Conservation (phyloP, 495 filamentous ascomycete species). For the Platismatia glauca region DNA sequence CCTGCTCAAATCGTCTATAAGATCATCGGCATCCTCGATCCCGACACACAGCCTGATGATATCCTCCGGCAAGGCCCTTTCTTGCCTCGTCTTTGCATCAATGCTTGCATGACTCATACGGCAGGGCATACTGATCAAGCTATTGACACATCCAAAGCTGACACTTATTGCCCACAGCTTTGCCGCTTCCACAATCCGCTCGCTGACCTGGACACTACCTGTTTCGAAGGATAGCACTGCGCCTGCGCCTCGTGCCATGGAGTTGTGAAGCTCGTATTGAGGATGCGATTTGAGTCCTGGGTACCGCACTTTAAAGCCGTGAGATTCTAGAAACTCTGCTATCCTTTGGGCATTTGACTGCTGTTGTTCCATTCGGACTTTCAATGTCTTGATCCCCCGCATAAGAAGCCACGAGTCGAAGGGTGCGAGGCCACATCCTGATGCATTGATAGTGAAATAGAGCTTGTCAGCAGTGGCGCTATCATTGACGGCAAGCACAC, state of each 20-base stretch:
- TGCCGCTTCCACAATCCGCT: slow-evolving; percentile 89
- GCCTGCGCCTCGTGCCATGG: slow-evolving; percentile 85
- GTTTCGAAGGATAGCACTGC: slow-evolving; percentile 96
- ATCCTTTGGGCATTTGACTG: slow-evolving; percentile 85
- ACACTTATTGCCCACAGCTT: slow-evolving; percentile 91
- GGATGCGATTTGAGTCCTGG: slow-evolving; percentile 89
- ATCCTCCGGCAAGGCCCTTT: slow-evolving; percentile 90
- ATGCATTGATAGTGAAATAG: slow-evolving; percentile 92
- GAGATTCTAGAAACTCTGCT: slow-evolving; percentile 81
- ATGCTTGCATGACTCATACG: slow-evolving; percentile 99
- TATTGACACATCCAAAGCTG: slow-evolving; percentile 96
- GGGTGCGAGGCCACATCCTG: slow-evolving; percentile 85
- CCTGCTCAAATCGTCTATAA: slow-evolving; percentile 85
- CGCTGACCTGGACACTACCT: slow-evolving; percentile 67
- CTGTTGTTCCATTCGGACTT: slow-evolving; percentile 97
- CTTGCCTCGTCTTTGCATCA: slow-evolving; percentile 81
- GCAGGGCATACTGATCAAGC: slow-evolving; percentile 97
- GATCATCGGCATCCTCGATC: slow-evolving; percentile 86
- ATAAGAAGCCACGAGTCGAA: slow-evolving; percentile 95
- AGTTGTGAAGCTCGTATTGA: slow-evolving; percentile 91
- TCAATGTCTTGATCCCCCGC: slow-evolving; percentile 89
- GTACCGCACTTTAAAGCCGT: slow-evolving; percentile 91
- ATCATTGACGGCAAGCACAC: slow-evolving; percentile 85
- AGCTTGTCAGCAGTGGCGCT: slow-evolving; percentile 71
- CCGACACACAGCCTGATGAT: slow-evolving; percentile 92